Conservation (phyloP, 768 basidiomycete genomes). For the Hericium coralloides region DNA sequence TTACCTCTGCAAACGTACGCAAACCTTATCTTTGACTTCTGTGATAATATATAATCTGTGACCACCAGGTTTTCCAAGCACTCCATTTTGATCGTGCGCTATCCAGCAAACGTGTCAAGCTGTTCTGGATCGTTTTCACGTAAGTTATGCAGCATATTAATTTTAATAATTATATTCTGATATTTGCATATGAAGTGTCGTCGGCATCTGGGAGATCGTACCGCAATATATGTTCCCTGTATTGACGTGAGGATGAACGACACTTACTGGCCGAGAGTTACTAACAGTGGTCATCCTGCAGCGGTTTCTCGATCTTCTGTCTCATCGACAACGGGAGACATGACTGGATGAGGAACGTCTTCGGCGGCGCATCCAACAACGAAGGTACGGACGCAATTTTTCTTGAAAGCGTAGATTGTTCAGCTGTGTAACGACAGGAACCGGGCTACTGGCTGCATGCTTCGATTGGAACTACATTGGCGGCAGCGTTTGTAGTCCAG, state of each 20-base stretch:
- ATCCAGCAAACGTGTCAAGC: slow-evolving; percentile 28
- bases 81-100: slow-evolving; percentile 29
- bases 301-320: slow-evolving; percentile 25
- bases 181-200: slow-evolving; percentile 6
- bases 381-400: slow-evolving; percentile 22
- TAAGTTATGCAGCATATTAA: slow-evolving; percentile 18
- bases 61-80: slow-evolving; percentile 23
- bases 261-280: neutral
- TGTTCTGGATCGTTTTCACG: slow-evolving; percentile 32
- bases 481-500: neutral
- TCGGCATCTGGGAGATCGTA: slow-evolving; percentile 25
- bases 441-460: slow-evolving; percentile 19
- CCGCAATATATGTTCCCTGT: slow-evolving; percentile 30
- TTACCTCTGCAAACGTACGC: neutral
- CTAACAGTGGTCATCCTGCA: neutral
- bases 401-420: neutral
- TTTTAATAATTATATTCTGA: slow-evolving; percentile 2
- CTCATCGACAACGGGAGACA: slow-evolving; percentile 19
- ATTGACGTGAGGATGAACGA: slow-evolving; percentile 8
- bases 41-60: no score
- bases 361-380: slow-evolving; percentile 29
- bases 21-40: slow-evolving; percentile 9
- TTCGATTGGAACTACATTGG: slow-evolving; percentile 23
- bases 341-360: slow-evolving; percentile 26
- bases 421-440: neutral